phyloP scores from a whole-genome alignment of 768 basidiomycete genomes.

The Tylopilus plumbeoviolaceoides region DNA sequence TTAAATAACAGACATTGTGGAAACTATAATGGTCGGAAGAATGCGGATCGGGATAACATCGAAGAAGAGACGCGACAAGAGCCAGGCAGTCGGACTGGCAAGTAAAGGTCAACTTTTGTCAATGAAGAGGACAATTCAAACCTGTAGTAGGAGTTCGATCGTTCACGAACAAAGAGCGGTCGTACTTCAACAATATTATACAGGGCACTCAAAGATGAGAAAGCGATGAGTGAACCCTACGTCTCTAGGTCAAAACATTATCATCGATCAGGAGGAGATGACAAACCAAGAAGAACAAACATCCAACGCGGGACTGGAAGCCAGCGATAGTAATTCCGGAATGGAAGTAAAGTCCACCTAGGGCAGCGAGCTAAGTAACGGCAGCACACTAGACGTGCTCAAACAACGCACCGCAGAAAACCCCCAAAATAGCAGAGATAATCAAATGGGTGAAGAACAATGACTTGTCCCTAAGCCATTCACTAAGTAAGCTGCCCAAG shows the following conservation, averaged over 20 bases:
- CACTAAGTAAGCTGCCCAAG: not conserved
- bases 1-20: conserved; percentile 60
- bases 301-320: conserved; percentile 92
- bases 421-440: conserved; percentile 69
- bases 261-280: not conserved
- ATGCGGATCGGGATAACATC: conserved; percentile 88
- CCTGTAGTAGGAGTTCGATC: conserved; percentile 86
- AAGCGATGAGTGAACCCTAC: conserved; percentile 86
- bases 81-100: conserved; percentile 80
- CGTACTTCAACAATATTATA: conserved; percentile 84
- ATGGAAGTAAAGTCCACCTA: conserved; percentile 83
- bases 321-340: conserved; percentile 82
- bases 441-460: conserved; percentile 76
- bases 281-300: conserved; percentile 84
- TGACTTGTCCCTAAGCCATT: conserved; percentile 63
- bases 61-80: conserved; percentile 82
- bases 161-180: conserved; percentile 85
- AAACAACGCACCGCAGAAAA: conserved; percentile 67
- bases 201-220: conserved; percentile 85
- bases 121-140: conserved; percentile 22
- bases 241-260: conserved; percentile 5
- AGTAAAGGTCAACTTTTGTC: not conserved
- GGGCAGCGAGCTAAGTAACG: not conserved
- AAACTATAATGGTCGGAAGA: conserved; percentile 83
- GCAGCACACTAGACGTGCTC: not conserved